These are phyloP conservation scores for Sarocladiaceae sp. DNA, from an alignment of 2,329 filamentous ascomycete genomes.

Conservation along the genomic window DNA sequence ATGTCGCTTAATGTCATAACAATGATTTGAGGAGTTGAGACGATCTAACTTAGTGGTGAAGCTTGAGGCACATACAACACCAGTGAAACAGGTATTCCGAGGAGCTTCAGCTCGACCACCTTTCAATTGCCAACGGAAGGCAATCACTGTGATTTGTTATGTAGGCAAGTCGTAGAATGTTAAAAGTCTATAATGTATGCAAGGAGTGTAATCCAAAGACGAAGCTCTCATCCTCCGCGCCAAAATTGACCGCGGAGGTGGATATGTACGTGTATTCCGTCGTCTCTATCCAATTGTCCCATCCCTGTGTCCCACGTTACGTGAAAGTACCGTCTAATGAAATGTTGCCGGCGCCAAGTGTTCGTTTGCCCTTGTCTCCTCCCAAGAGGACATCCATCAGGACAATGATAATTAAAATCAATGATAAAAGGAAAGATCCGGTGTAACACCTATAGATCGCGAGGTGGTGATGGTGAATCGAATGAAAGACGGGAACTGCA, in stretches of 20 bases:
- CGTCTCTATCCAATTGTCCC: neutral
- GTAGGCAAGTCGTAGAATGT: neutral
- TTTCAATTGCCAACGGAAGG: too few relatives aligned
- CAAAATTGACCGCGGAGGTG: neutral
- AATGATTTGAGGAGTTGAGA: too few relatives aligned
- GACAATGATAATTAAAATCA: slow-evolving; percentile 7
- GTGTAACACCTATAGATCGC: neutral
- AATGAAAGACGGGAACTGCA: neutral
- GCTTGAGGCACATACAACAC: too few relatives aligned
- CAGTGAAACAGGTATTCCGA: too few relatives aligned
- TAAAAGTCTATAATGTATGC: slow-evolving; percentile 8
- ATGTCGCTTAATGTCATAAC: too few relatives aligned
- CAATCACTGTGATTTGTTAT: too few relatives aligned
- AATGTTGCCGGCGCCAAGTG: slow-evolving; percentile 5
- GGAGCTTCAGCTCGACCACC: too few relatives aligned
- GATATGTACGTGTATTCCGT: slow-evolving; percentile 5
- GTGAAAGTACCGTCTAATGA: slow-evolving; percentile 5
- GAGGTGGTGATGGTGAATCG: neutral
- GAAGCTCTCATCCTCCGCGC: neutral
- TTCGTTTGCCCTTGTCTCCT: neutral
- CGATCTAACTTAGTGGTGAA: too few relatives aligned
- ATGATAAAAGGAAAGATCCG: slow-evolving; percentile 4
- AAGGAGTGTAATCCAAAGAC: slow-evolving; percentile 9
- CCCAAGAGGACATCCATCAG: slow-evolving; percentile 3
- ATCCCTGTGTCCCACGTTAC: neutral